Conservation (phyloP, 2,329 filamentous ascomycete species). For the Sporothrix euskadiensis region DNA sequence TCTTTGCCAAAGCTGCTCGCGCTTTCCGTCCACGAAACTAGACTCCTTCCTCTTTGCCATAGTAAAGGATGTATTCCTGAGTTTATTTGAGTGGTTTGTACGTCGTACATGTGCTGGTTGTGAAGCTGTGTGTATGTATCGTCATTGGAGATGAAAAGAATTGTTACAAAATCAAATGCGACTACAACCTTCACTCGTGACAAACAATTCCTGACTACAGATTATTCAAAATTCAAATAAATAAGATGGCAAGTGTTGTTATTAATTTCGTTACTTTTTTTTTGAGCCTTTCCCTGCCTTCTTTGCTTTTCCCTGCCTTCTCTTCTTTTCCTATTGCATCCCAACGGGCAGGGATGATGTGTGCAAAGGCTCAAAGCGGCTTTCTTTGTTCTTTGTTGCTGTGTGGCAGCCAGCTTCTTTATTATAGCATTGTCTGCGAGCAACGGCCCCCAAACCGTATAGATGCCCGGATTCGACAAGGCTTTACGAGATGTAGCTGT, state of each 20-base stretch:
- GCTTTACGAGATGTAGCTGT: background rate
- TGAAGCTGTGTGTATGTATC: background rate
- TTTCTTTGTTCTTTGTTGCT: constrained; percentile 24
- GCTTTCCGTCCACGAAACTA: too few species aligned
- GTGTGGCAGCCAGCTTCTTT: background rate
- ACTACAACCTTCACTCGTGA: background rate
- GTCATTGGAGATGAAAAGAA: background rate
- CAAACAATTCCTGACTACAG: background rate
- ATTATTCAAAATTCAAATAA: too few species aligned
- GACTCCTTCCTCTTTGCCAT: too few species aligned
- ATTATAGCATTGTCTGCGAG: constrained; percentile 1
- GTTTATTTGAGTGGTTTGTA: background rate
- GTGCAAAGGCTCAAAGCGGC: background rate
- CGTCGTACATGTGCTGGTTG: background rate
- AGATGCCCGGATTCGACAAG: background rate
- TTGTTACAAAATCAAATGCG: background rate
- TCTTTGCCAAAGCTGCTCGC: too few species aligned
- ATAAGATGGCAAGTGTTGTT: background rate
- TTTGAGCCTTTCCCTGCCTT: background rate
- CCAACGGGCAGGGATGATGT: constrained; percentile 18
- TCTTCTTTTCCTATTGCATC: constrained; percentile 8
- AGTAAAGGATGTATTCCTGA: background rate
- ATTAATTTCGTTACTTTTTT: background rate
- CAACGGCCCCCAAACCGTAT: background rate
- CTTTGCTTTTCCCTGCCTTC: too few species aligned